These are phyloP conservation scores for Jamesozyma rosinii DNA, from an alignment of 805 yeast genomes.

Conservation along the genomic window DNA sequence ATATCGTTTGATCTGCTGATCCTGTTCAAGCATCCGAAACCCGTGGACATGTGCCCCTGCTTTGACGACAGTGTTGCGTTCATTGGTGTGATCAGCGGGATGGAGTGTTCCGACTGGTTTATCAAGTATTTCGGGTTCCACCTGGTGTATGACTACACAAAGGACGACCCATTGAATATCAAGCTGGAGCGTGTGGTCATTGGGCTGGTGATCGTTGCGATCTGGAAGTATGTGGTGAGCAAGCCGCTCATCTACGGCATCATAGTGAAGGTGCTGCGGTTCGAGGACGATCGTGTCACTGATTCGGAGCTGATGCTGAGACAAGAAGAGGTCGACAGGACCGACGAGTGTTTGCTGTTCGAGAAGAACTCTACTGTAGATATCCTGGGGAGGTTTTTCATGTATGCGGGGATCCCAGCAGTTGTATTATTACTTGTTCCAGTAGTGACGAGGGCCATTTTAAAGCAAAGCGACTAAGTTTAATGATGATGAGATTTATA, in stretches of 20 bases:
- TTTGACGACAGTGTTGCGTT: conserved; percentile 92
- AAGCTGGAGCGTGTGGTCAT: conserved; percentile 38
- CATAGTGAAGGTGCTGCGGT: conserved; percentile 25
- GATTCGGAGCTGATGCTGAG: conserved; percentile 11
- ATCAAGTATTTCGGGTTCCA: conserved; percentile 20
- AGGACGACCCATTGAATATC: conserved; percentile 18
- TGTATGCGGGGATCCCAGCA: conserved; percentile 72
- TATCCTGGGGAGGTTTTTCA: conserved; percentile 63
- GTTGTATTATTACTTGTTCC: conserved; percentile 34
- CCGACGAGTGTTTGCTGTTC: conserved; percentile 37
- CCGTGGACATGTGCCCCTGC: conserved; percentile 92
- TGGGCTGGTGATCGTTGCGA: conserved; percentile 53
- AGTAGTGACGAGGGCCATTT: no score
- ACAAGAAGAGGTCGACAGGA: conserved; percentile 17
- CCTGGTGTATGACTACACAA: conserved; percentile 10
- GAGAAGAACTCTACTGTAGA: conserved; percentile 63
- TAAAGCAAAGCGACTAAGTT: no score
- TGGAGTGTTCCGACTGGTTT: conserved; percentile 54
- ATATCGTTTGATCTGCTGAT: conserved; percentile 16
- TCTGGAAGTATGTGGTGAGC: conserved; percentile 62
- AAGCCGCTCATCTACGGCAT: conserved; percentile 54
- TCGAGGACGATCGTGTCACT: conserved; percentile 22
- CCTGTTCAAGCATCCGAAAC: conserved; percentile 66
- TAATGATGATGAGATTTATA: no score
- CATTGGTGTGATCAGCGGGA: conserved; percentile 75